Conservation (phyloP, 1,284 basidiomycete species). For the Cystobasidiaceae sp. region DNA sequence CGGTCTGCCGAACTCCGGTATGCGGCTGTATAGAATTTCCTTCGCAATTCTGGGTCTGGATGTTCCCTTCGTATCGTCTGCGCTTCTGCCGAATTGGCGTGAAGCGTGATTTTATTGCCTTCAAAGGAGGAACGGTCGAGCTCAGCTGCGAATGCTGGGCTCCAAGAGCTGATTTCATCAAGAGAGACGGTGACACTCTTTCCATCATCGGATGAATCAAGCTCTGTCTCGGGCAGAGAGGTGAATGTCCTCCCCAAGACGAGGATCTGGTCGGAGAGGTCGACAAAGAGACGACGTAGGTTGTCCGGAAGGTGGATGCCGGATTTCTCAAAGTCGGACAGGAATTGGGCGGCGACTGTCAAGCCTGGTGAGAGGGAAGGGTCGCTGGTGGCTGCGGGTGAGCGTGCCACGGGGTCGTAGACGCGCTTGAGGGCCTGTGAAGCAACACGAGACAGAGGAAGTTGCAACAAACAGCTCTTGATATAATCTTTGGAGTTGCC, state of each 20-base stretch:
- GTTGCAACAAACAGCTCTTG: no score
- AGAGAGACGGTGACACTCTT: conserved; percentile 1
- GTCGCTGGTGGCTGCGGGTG: neutral
- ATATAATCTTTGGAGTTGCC: neutral
- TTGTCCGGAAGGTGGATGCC: conserved; percentile 81
- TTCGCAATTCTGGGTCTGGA: conserved; percentile 25
- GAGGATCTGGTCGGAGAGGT: conserved; percentile 86
- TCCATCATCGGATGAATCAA: neutral
- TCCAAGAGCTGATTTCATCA: conserved; percentile 25
- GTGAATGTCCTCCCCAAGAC: conserved; percentile 81
- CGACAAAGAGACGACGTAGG: conserved; percentile 75
- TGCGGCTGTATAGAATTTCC: conserved; percentile 25
- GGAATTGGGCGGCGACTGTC: conserved; percentile 75
- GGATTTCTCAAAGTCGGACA: conserved; percentile 95
- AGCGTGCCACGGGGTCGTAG: conserved; percentile 29
- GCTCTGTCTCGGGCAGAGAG: conserved; percentile 44
- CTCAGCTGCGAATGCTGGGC: conserved; percentile 5
- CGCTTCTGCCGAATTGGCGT: conserved; percentile 30
- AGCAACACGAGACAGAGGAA: neutral
- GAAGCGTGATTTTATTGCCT: conserved; percentile 30
- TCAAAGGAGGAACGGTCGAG: conserved; percentile 27
- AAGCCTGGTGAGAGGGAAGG: conserved; percentile 40
- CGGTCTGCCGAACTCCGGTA: conserved; percentile 51
- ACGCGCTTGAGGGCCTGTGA: conserved; percentile 44
- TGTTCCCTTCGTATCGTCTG: conserved; percentile 30